A percentile compares a stretch with the other conserved stretches of the same genome.
These are phyloP conservation scores for Pseudocercospora cruenta DNA, from an alignment of 2,329 filamentous ascomycete genomes.

Conservation along the genomic window DNA sequence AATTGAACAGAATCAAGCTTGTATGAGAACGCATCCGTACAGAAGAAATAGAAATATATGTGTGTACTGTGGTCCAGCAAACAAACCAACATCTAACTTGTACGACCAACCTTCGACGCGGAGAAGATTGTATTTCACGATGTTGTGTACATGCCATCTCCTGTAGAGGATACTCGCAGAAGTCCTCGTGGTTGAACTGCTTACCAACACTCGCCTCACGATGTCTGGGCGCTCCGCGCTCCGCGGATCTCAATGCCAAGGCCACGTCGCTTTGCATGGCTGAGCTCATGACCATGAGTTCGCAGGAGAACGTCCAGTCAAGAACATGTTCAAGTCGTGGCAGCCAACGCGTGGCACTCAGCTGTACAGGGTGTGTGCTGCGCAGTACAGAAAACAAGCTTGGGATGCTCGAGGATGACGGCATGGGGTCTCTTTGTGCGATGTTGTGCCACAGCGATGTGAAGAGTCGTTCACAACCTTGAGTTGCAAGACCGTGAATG, in stretches of 20 bases:
- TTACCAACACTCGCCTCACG: no score
- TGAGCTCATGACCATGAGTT: background rate
- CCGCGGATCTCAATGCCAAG: background rate
- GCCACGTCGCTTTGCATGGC: conserved; percentile 1
- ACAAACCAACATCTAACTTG: no score
- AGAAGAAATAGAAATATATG: background rate
- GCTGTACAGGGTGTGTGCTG: background rate
- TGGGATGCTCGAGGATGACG: background rate
- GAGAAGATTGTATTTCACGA: no score
- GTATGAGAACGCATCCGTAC: background rate
- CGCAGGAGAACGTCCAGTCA: background rate
- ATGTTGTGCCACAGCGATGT: background rate
- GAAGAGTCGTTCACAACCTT: background rate
- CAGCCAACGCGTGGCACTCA: background rate
- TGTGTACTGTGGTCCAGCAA: background rate
- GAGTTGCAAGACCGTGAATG: no score
- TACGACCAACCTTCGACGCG: no score
- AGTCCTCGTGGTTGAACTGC: no score
- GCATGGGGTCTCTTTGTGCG: background rate
- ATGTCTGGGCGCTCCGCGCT: background rate
- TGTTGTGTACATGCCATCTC: no score
- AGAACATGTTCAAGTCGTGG: background rate
- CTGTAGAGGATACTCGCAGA: no score
- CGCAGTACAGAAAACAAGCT: background rate
- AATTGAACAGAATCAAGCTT: background rate